A percentile compares a stretch with the other conserved stretches of the same genome.
These are phyloP conservation scores for Leccinum aurantiacum DNA, from an alignment of 768 basidiomycete species.

Conservation along the genomic window DNA sequence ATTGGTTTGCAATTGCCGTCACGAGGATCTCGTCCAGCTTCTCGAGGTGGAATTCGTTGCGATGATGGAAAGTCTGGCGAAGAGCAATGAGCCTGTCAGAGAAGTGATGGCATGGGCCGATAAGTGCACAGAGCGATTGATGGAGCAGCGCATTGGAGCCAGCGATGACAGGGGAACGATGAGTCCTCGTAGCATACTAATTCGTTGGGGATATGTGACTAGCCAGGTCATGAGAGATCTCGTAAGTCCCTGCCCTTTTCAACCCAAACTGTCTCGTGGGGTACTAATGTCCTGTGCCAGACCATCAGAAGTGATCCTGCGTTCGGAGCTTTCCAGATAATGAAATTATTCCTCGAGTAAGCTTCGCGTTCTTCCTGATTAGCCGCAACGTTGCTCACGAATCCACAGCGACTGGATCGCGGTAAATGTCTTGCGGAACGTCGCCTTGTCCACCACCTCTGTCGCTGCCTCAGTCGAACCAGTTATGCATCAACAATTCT, in stretches of 20 bases:
- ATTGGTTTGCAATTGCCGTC: conserved; percentile 88
- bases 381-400: conserved; percentile 19
- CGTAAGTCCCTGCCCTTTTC: conserved; percentile 47
- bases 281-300: conserved; percentile 38
- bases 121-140: conserved; percentile 81
- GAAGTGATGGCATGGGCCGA: conserved; percentile 92
- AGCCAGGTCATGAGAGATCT: conserved; percentile 92
- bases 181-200: conserved; percentile 85
- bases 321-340: conserved; percentile 89
- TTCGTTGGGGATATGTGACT: conserved; percentile 91
- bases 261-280: background rate
- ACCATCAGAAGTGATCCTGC: conserved; percentile 91
- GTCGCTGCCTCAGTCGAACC: conserved; percentile 91
- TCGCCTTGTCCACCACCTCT: conserved; percentile 87
- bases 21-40: conserved; percentile 83
- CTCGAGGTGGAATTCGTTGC: conserved; percentile 81
- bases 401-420: conserved; percentile 84
- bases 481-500: conserved; percentile 88
- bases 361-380: conserved; percentile 30
- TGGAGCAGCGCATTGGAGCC: conserved; percentile 63
- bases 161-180: conserved; percentile 75
- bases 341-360: conserved; percentile 89
- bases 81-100: conserved; percentile 77
- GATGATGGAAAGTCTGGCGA: conserved; percentile 69
- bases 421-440: conserved; percentile 81